A percentile compares a stretch with the other conserved stretches of the same genome.
Evolutionary conservation across 2,329 filamentous ascomycete genomes (phyloP).

Genomic region (Penicillium sp.): DNA sequence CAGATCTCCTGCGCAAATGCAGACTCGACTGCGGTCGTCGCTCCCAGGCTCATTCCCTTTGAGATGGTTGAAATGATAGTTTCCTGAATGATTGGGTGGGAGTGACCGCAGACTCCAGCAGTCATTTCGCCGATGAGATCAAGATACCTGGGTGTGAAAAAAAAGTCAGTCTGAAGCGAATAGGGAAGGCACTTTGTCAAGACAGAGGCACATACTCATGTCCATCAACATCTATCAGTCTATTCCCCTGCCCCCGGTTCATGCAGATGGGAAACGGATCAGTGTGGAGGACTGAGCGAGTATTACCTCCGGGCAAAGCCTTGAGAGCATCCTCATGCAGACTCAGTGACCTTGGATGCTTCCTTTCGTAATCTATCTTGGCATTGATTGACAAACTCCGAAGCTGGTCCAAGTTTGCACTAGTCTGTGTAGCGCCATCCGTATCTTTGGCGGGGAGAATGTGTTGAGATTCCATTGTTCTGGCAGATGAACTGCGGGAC

Average conservation of each 20-base stretch:
- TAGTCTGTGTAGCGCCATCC: neutral
- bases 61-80: constrained; percentile 52
- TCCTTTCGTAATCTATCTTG: neutral
- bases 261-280: constrained; percentile 23
- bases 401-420: neutral
- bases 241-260: constrained; percentile 10
- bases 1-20: constrained; percentile 56
- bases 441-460: neutral
- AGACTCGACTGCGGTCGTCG: constrained; percentile 55
- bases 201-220: constrained; percentile 10
- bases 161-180: neutral
- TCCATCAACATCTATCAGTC: constrained; percentile 20
- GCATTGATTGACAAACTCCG: neutral
- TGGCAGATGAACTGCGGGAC: too few relatives aligned
- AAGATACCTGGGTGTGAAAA: constrained; percentile 43
- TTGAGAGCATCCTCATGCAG: constrained; percentile 23
- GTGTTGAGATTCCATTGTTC: too few relatives aligned
- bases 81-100: constrained; percentile 55
- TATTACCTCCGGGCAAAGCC: constrained; percentile 37
- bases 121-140: constrained; percentile 67
- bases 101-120: constrained; percentile 68
- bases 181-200: neutral
- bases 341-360: constrained; percentile 12
- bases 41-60: constrained; percentile 59
- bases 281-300: constrained; percentile 28